Percentiles rank a stretch among this genome's conserved stretches.
Evolutionary conservation across 2,329 filamentous ascomycete species (phyloP).

Genomic region (Ophiostoma pallidulum): DNA sequence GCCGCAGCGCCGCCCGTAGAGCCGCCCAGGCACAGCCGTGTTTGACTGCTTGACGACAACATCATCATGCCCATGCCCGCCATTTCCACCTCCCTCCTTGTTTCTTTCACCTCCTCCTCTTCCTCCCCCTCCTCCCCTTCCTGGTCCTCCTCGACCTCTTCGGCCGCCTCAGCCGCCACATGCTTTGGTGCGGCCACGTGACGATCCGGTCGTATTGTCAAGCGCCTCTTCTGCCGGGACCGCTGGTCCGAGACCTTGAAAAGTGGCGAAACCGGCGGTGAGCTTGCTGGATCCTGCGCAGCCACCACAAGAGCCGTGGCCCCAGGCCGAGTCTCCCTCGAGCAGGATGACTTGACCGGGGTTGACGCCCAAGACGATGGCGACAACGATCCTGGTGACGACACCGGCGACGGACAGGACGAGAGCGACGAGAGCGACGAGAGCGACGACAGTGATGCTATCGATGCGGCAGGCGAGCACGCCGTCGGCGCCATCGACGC

Average conservation of each 20-base stretch:
- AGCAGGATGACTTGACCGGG: background rate
- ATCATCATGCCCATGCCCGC: background rate
- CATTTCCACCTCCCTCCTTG: background rate
- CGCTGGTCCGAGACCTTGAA: background rate
- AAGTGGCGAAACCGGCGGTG: slow-evolving; percentile 4
- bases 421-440: slow-evolving; percentile 2
- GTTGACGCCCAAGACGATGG: background rate
- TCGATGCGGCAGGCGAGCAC: background rate
- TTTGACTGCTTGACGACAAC: slow-evolving; percentile 7
- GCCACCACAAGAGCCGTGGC: too few relatives aligned
- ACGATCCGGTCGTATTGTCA: slow-evolving; percentile 14
- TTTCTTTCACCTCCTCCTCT: background rate
- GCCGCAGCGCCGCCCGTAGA: background rate
- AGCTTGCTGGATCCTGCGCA: background rate
- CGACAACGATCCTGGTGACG: slow-evolving; percentile 5
- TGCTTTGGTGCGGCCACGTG: background rate
- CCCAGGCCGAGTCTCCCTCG: background rate
- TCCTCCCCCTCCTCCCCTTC: background rate
- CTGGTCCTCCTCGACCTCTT: background rate
- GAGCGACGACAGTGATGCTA: slow-evolving; percentile 6
- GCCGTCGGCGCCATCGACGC: background rate
- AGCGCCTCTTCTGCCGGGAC: slow-evolving; percentile 15
- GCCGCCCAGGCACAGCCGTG: slow-evolving; percentile 8
- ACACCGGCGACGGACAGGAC: background rate
- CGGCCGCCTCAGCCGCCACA: background rate